Evolutionary conservation across 139 green algal species (phyloP).

Genomic region (Closterium sp.): DNA sequence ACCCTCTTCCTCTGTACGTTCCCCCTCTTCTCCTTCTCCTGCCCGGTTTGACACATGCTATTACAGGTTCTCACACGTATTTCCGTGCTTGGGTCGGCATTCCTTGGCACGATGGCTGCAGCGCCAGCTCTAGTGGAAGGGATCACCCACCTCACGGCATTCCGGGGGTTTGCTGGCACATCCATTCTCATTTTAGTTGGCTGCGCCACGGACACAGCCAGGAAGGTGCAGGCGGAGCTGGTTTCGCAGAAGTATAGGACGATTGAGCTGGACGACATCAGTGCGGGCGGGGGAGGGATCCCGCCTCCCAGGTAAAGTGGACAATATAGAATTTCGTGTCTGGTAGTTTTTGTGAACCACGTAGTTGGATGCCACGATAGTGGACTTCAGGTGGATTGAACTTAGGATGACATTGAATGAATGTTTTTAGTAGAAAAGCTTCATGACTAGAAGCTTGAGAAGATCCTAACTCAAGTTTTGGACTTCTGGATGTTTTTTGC

Average conservation of each 20-base stretch:
- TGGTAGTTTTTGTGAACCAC: too few relatives aligned
- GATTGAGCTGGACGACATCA: slow-evolving; percentile 24
- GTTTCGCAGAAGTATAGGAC: slow-evolving; percentile 55
- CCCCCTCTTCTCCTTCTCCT: neutral
- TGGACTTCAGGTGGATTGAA: too few relatives aligned
- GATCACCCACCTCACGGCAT: slow-evolving; percentile 65
- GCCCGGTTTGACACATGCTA: neutral
- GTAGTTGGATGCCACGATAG: too few relatives aligned
- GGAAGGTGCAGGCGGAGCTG: slow-evolving; percentile 68
- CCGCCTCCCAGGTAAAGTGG: neutral
- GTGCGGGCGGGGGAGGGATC: neutral
- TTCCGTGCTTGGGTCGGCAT: slow-evolving; percentile 87
- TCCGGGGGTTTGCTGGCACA: slow-evolving; percentile 96
- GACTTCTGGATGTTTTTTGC: too few relatives aligned
- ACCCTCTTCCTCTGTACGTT: neutral
- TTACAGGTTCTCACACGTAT: slow-evolving; percentile 67
- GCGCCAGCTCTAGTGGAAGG: slow-evolving; percentile 82
- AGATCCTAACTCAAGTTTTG: too few relatives aligned
- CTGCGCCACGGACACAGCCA: slow-evolving; percentile 93
- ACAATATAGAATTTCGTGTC: too few relatives aligned
- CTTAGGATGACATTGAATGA: too few relatives aligned
- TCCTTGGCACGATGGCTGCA: slow-evolving; percentile 84
- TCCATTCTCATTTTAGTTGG: slow-evolving; percentile 87
- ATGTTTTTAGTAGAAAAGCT: too few relatives aligned
- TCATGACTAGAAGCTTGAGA: too few relatives aligned